These are phyloP conservation scores for Calonectria pauciramosa DNA, from an alignment of 2,329 filamentous ascomycete species.

Conservation along the genomic window DNA sequence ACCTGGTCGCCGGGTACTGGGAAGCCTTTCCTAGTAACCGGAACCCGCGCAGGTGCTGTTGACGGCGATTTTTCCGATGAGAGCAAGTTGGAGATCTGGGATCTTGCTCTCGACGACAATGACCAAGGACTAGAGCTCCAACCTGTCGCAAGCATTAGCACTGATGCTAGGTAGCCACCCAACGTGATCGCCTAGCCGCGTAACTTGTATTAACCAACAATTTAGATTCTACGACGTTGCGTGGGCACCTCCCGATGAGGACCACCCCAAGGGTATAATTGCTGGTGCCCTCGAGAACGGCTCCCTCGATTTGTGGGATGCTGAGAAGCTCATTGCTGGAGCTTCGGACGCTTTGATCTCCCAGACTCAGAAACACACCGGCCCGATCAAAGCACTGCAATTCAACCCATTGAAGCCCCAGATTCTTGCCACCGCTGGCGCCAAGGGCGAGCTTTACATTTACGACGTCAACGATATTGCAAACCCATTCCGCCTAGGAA, in stretches of 20 bases:
- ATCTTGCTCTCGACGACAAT: conserved; percentile 84
- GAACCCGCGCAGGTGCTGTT: conserved; percentile 94
- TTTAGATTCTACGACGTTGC: conserved; percentile 95
- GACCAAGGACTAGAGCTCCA: conserved; percentile 86
- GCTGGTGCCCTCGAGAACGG: conserved; percentile 96
- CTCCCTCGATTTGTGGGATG: conserved; percentile 93
- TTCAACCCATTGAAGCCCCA: conserved; percentile 96
- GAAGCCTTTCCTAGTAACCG: conserved; percentile 88
- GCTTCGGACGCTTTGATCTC: conserved; percentile 83
- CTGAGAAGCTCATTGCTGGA: conserved; percentile 73
- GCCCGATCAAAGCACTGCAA: conserved; percentile 92
- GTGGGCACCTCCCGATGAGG: conserved; percentile 87
- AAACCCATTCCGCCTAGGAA: conserved; percentile 91
- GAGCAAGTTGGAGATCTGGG: conserved; percentile 96
- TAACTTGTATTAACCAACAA: conserved; percentile 32
- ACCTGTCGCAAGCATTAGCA: conserved; percentile 85
- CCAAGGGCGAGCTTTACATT: conserved; percentile 96
- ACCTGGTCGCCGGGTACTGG: conserved; percentile 91
- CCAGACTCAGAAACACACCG: conserved; percentile 89
- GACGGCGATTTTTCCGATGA: conserved; percentile 98
- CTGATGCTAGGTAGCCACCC: conserved; percentile 83
- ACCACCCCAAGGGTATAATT: conserved; percentile 88
- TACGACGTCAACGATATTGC: conserved; percentile 93
- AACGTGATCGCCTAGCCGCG: conserved; percentile 21
- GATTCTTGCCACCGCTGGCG: conserved; percentile 90